phyloP scores from a whole-genome alignment of 2,329 filamentous ascomycete genomes.

The Pseudogymnoascus sp. region DNA sequence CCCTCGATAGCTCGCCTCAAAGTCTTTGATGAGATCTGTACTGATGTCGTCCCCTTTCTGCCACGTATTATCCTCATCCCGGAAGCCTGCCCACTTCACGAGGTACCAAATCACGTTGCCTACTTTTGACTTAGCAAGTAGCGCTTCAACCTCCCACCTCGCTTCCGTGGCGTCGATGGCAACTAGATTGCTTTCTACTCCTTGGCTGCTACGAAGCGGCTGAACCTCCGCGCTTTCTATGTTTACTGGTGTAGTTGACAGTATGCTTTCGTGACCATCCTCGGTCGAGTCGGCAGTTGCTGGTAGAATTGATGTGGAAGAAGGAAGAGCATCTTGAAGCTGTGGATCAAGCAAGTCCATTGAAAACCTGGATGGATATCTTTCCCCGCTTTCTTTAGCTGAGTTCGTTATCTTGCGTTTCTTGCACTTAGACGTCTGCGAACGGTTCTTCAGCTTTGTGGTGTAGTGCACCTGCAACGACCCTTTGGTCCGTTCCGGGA shows the following conservation, averaged over 20 bases:
- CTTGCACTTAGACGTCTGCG: not conserved
- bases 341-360: slow-evolving; percentile 15
- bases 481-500: slow-evolving; percentile 2
- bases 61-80: slow-evolving; percentile 18
- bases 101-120: slow-evolving; percentile 18
- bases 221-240: not conserved
- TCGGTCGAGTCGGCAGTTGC: not conserved
- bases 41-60: slow-evolving; percentile 15
- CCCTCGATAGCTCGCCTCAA: slow-evolving; percentile 16
- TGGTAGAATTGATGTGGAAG: slow-evolving; percentile 12
- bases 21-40: slow-evolving; percentile 11
- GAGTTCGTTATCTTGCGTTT: not conserved
- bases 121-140: slow-evolving; percentile 21
- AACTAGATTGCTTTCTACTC: not conserved
- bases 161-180: not conserved
- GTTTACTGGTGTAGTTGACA: not conserved
- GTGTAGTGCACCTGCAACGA: not conserved
- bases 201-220: not conserved
- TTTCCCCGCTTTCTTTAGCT: not conserved
- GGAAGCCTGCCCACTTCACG: slow-evolving; percentile 21
- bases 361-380: slow-evolving; percentile 10
- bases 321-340: slow-evolving; percentile 16
- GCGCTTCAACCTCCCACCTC: slow-evolving; percentile 14
- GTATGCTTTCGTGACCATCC: not conserved
- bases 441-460: not conserved